phyloP scores from a whole-genome alignment of 495 filamentous ascomycete genomes.

The Lasiosphaeria hispida region DNA sequence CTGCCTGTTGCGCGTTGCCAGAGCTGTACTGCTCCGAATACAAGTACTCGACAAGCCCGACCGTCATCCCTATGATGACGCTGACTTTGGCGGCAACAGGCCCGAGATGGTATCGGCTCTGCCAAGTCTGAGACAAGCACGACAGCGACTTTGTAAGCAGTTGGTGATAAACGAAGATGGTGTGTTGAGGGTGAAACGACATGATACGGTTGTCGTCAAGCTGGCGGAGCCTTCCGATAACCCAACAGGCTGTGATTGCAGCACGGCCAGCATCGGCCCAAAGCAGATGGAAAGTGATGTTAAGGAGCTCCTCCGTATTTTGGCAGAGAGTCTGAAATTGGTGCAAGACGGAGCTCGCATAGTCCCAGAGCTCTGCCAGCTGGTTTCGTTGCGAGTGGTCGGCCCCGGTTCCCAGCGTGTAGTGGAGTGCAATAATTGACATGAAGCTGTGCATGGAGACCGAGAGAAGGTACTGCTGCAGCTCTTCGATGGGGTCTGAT shows the following conservation, averaged over 20 bases:
- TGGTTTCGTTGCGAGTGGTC: constrained; percentile 4
- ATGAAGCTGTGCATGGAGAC: constrained; percentile 17
- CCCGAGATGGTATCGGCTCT: constrained; percentile 15
- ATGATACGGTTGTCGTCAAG: constrained; percentile 4
- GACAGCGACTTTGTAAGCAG: constrained; percentile 7
- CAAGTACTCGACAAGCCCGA: constrained; percentile 11
- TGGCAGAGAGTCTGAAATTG: constrained; percentile 21
- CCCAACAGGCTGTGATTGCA: constrained; percentile 11
- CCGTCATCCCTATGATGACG: constrained; percentile 7
- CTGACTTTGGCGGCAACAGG: constrained; percentile 13
- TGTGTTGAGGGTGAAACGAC: constrained; percentile 12
- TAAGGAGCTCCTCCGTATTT: not conserved
- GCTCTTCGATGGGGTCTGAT: constrained; percentile 7
- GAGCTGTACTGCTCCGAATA: constrained; percentile 1
- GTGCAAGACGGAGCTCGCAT: constrained; percentile 15
- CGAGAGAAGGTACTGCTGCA: constrained; percentile 20
- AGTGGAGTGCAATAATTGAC: constrained; percentile 9
- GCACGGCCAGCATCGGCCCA: constrained; percentile 21
- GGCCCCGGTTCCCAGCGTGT: not conserved
- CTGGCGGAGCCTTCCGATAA: constrained; percentile 9
- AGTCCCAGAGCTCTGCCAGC: constrained; percentile 23
- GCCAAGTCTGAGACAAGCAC: constrained; percentile 10
- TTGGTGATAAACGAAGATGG: constrained; percentile 13
- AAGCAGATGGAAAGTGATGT: constrained; percentile 18
- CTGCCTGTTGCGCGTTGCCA: not conserved